Base-by-base conservation (phyloP, 2,329 filamentous ascomycete species). In the Xylariaceae sp. region DNA sequence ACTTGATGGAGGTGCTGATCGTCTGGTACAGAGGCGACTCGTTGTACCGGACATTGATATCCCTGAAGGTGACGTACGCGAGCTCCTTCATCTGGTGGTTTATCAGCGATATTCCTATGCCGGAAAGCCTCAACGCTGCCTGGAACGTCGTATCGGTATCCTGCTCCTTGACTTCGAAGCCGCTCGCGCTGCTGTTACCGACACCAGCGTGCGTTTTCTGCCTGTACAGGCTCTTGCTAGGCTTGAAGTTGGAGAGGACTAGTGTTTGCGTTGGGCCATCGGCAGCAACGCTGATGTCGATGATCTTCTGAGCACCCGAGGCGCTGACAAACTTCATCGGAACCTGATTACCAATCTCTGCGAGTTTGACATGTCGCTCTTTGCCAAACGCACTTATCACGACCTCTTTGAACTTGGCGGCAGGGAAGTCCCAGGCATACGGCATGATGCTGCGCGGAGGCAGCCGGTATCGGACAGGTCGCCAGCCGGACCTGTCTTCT, bases 361-460 rank as follows among this genome's bases (percentile, higher is more conserved):
- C 87, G 50, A 98, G 74, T 61, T 94, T 96, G 59, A 98, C 84
- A 56, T 96, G 88, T 19, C 92, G 76, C 59, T 96, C 88, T 56
- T 83, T 87, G 45, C 81, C 81, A 54, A 83, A 80, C 6, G 83
- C 83, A 37, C 72, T 81, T 57, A 98, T 79, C 34, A 97, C 80
- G 27, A 98, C 77, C 59, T 96, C 92, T 55, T 92, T 94, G 65
- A 87, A 84, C 66, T 94, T 96, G n/a, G 88, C 89, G 1, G 92
- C 90, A 1, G 92, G 94, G 64, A 95, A 98, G 59, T 98, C 94
- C 92, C 92, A 98, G 2, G 92, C 90, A 56, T 98, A 98, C 1
- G 94, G 92, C 92, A 98, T 98, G 62, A 98, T 96, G 62, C 90
- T 97, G 44, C 92, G 76, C 9, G 90, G 82, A 2, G 94, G 94